Evolutionary conservation across 2,329 filamentous ascomycete species (phyloP).

Genomic region (Nothophaeocryptopus gaeumannii): DNA sequence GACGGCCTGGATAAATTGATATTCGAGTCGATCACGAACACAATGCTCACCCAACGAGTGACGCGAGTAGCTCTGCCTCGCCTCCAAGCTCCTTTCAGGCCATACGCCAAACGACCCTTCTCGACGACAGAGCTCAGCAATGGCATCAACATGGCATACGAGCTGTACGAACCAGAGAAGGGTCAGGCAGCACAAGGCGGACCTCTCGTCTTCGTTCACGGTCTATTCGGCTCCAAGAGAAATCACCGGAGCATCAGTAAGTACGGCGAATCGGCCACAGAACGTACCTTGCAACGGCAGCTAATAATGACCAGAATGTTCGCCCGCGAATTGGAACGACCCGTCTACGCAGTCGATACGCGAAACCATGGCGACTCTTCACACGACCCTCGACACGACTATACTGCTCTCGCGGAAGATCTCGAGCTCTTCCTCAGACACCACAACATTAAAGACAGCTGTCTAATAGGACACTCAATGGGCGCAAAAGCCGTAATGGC

Average conservation of each 20-base stretch:
- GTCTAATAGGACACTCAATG: constrained; percentile 93
- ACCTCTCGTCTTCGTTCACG: constrained; percentile 86
- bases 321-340: constrained; percentile 73
- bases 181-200: constrained; percentile 38
- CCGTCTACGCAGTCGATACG: constrained; percentile 82
- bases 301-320: constrained; percentile 58
- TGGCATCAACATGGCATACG: constrained; percentile 56
- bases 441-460: constrained; percentile 66
- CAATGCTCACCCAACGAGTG: constrained; percentile 20
- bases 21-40: not conserved
- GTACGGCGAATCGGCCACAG: constrained; percentile 52
- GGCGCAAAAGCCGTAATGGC: constrained; percentile 93
- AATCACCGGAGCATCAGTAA: constrained; percentile 95
- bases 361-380: constrained; percentile 92
- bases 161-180: constrained; percentile 59
- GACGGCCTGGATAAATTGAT: too few relatives aligned
- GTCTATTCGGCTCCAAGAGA: constrained; percentile 90
- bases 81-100: constrained; percentile 21
- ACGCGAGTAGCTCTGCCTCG: constrained; percentile 19
- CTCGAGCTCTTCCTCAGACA: constrained; percentile 73
- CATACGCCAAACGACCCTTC: constrained; percentile 21
- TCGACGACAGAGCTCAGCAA: constrained; percentile 33
- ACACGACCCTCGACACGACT: constrained; percentile 73
- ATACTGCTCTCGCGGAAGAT: constrained; percentile 77
- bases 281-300: too few relatives aligned